Evolutionary conservation across 2,329 filamentous ascomycete species (phyloP), one percentile per base, ranked within the genome.

Genomic region (Fusarium nelsonii): DNA sequence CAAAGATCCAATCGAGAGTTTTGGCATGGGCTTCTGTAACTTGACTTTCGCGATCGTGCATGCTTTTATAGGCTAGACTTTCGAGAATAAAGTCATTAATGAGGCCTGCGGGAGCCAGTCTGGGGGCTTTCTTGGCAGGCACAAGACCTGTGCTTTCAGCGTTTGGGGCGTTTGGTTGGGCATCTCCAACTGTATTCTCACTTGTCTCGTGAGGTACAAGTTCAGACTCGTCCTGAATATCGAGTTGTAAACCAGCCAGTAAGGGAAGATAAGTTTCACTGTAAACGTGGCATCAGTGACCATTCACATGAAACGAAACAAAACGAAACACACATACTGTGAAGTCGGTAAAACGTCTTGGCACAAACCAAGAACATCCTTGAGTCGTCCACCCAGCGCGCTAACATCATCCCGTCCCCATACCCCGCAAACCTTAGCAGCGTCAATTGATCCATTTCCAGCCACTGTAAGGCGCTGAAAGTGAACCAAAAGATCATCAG

Each of bases 1-100:
- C 61, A 39, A 80, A 81, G 2, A 80, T 75, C 80, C 80, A 81
- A 34, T 80, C 72, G 32, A 81, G 77, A 0, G 80, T 81, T 8
- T 73, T 68, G 3, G 46, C 49, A n/a, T 78, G 73, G 3, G 76
- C 76, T 36, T 74, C 68, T 2, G 73, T 72, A 15, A 78, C 75
- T 54, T 78, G 74, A 6, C 73, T 72, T 6, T 77, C 76, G 15
- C 76, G 70, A 32, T 76, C 75, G 16, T 71, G 63, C 76, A 78
- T 78, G 52, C 70, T 76, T 44, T 74, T 77, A 60, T 77, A 78
- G 3, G 76, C 71, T 15, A 78, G 73, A 14, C 59, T 69, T 9
- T 78, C 76, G 15, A 78, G 71, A 37, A 78, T 72, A 41, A 78
- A 78, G 43, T 78, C 76, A 34, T 74, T 74, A 18, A 78, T 40